Conservation (phyloP, 495 filamentous ascomycete genomes). For the Rhypophila decipiens region DNA sequence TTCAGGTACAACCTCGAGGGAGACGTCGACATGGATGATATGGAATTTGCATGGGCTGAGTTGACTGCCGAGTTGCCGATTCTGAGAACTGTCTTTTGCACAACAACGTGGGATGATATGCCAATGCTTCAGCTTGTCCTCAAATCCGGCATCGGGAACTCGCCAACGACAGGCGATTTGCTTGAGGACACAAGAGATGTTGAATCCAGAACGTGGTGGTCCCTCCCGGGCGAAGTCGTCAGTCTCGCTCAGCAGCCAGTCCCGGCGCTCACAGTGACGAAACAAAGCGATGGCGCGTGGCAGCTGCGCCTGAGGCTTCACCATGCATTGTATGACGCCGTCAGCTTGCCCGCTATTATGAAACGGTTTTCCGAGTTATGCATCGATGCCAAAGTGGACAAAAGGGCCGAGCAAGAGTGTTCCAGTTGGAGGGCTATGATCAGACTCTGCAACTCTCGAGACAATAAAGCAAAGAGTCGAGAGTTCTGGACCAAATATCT, state of each 20-base stretch:
- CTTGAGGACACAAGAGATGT: too few species aligned
- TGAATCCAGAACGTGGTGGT: too few species aligned
- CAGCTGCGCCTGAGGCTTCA: conserved; percentile 48
- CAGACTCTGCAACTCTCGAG: neutral
- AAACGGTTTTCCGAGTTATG: conserved; percentile 19
- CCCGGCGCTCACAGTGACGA: conserved; percentile 3
- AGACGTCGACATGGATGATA: conserved; percentile 22
- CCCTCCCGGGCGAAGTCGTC: too few species aligned
- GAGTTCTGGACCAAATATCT: conserved; percentile 55
- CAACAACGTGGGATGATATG: conserved; percentile 31
- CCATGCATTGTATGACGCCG: conserved; percentile 75
- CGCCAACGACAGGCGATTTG: too few species aligned
- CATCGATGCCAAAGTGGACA: neutral
- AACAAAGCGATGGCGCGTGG: conserved; percentile 10
- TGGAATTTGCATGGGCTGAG: conserved; percentile 49
- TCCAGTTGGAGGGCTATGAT: neutral
- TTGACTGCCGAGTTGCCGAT: conserved; percentile 50
- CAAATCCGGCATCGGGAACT: too few species aligned
- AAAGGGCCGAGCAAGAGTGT: neutral
- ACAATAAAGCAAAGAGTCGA: conserved; percentile 11
- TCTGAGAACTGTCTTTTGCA: conserved; percentile 56
- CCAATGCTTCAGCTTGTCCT: conserved; percentile 48
- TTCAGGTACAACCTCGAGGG: conserved; percentile 48
- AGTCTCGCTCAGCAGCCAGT: conserved; percentile 8
- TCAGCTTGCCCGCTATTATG: conserved; percentile 54